These are phyloP conservation scores for Sporothrix schenckii DNA, from an alignment of 2,329 filamentous ascomycete genomes.

Conservation along the genomic window DNA sequence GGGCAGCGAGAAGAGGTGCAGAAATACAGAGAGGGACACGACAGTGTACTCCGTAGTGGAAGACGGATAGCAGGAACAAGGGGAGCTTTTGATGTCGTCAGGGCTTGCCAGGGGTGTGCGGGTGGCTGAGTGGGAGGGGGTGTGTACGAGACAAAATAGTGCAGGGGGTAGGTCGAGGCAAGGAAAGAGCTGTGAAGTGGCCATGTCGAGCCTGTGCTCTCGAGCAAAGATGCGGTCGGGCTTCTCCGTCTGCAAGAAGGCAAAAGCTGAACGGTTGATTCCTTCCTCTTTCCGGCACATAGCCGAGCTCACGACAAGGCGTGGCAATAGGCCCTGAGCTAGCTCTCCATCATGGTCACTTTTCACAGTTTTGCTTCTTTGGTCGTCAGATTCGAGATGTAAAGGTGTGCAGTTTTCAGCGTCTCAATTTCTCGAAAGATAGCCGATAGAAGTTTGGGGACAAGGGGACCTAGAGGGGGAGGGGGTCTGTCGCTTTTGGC, in stretches of 20 bases:
- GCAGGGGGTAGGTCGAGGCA: conserved; percentile 18
- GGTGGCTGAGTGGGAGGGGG: conserved; percentile 33
- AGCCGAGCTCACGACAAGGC: background rate
- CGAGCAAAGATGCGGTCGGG: conserved; percentile 2
- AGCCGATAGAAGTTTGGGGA: background rate
- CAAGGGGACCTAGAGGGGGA: background rate
- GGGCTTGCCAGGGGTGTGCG: conserved; percentile 30
- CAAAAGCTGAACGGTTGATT: conserved; percentile 15
- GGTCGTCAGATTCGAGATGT: background rate
- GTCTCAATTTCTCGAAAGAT: background rate
- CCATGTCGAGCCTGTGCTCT: background rate
- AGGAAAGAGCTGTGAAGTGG: background rate
- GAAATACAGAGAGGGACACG: background rate
- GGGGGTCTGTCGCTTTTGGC: conserved; percentile 12
- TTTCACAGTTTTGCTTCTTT: background rate
- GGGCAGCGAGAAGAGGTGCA: conserved; percentile 2
- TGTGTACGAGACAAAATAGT: conserved; percentile 7
- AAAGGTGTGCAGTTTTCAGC: background rate
- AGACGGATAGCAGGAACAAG: conserved; percentile 15
- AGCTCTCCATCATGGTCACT: background rate
- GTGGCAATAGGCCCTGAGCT: background rate
- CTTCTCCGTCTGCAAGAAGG: conserved; percentile 18
- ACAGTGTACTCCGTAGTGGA: background rate
- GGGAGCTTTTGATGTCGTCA: conserved; percentile 36
- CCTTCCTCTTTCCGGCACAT: conserved; percentile 11